Percentiles rank a stretch among this genome's conserved stretches.
These are phyloP conservation scores for Lactarius hengduanensis DNA, from an alignment of 768 basidiomycete species.

Conservation along the genomic window DNA sequence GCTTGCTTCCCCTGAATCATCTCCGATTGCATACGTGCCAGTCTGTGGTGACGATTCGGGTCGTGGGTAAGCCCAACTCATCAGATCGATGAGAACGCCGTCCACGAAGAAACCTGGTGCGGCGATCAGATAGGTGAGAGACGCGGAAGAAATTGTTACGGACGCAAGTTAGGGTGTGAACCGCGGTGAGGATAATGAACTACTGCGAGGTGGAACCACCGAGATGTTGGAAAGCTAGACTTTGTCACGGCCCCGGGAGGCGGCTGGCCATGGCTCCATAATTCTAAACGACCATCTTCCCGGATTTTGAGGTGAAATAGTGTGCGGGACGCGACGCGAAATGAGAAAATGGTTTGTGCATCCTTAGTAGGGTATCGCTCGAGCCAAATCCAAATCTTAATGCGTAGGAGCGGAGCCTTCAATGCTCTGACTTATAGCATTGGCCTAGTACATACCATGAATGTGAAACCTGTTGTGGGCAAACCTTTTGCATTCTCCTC, in stretches of 20 bases:
- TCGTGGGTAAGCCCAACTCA: slow-evolving; percentile 65
- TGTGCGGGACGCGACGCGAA: slow-evolving; percentile 35
- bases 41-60: slow-evolving; percentile 39
- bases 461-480: slow-evolving; percentile 64
- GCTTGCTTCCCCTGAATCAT: slow-evolving; percentile 41
- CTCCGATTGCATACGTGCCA: slow-evolving; percentile 56
- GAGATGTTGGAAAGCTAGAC: slow-evolving; percentile 47
- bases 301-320: slow-evolving; percentile 49
- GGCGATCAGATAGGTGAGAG: slow-evolving; percentile 7
- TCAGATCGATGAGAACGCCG: slow-evolving; percentile 60
- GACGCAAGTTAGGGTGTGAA: slow-evolving; percentile 57
- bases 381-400: slow-evolving; percentile 50
- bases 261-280: slow-evolving; percentile 42
- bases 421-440: slow-evolving; percentile 23
- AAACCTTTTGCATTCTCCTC: slow-evolving; percentile 53
- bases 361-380: slow-evolving; percentile 41
- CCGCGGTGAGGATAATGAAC: slow-evolving; percentile 61
- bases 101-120: slow-evolving; percentile 70
- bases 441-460: slow-evolving; percentile 49
- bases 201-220: slow-evolving; percentile 73
- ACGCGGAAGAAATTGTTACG: slow-evolving; percentile 40
- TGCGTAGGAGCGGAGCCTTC: slow-evolving; percentile 30
- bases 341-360: slow-evolving; percentile 39
- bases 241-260: slow-evolving; percentile 46
- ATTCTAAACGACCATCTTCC: slow-evolving; percentile 56